Conservation (phyloP, 2,329 filamentous ascomycete species). For the Bipolaris cookei region DNA sequence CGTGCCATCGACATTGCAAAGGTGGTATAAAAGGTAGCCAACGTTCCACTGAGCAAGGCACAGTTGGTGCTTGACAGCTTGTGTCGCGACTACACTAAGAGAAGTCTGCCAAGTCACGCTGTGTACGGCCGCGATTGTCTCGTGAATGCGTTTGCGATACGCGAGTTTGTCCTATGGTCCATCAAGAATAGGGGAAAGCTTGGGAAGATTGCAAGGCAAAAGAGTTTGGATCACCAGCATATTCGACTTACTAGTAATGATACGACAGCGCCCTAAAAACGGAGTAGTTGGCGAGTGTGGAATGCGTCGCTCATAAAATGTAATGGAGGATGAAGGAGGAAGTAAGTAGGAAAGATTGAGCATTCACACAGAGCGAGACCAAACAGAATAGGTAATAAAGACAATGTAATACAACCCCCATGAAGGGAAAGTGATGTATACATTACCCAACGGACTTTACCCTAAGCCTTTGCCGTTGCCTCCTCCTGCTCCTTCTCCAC, state of each 20-base stretch:
- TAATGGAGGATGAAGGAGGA: background rate
- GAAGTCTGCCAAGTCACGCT: slow-evolving; percentile 22
- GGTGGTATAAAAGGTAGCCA: slow-evolving; percentile 42
- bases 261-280: background rate
- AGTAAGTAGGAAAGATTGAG: background rate
- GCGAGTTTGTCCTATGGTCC: slow-evolving; percentile 58
- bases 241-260: slow-evolving; percentile 3
- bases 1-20: slow-evolving; percentile 42
- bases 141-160: slow-evolving; percentile 58
- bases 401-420: no score
- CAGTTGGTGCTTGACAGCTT: slow-evolving; percentile 42
- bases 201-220: slow-evolving; percentile 45
- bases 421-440: no score
- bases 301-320: background rate
- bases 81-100: slow-evolving; percentile 26
- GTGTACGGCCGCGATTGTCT: slow-evolving; percentile 55
- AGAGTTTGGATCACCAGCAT: slow-evolving; percentile 34
- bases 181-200: slow-evolving; percentile 50
- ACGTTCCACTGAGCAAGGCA: slow-evolving; percentile 38
- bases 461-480: slow-evolving; percentile 13
- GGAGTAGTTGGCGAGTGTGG: no score
- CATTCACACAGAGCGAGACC: background rate
- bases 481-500: slow-evolving; percentile 50
- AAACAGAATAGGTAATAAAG: background rate
- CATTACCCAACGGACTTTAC: no score